Percentiles rank a stretch among this genome's conserved stretches.
Evolutionary conservation across 2,329 filamentous ascomycete species (phyloP).

Genomic region (Cladosporium sp.): DNA sequence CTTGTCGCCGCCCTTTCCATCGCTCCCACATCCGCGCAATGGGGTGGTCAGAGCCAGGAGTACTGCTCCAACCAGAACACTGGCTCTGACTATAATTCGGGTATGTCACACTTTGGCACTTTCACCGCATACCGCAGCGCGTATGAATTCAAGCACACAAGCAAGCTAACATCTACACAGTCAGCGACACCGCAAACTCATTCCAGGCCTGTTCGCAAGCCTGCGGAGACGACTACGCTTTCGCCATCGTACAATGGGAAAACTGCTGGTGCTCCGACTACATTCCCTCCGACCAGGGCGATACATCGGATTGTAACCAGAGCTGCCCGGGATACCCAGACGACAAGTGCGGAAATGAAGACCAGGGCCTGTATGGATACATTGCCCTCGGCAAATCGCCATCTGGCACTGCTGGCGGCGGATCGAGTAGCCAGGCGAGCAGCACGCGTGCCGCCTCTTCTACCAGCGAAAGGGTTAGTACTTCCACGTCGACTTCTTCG

Average conservation of each 20-base stretch:
- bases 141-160: not conserved
- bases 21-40: slow-evolving; percentile 10
- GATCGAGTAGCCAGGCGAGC: slow-evolving; percentile 18
- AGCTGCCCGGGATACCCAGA: slow-evolving; percentile 63
- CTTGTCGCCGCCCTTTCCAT: slow-evolving; percentile 12
- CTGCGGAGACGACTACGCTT: slow-evolving; percentile 57
- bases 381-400: slow-evolving; percentile 51
- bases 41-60: slow-evolving; percentile 26
- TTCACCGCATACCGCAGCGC: not conserved
- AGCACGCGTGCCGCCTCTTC: slow-evolving; percentile 15
- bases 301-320: slow-evolving; percentile 47
- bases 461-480: slow-evolving; percentile 23
- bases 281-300: slow-evolving; percentile 46
- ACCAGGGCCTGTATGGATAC: slow-evolving; percentile 58
- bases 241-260: slow-evolving; percentile 61
- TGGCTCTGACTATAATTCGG: slow-evolving; percentile 29
- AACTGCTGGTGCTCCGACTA: slow-evolving; percentile 73
- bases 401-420: slow-evolving; percentile 52
- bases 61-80: slow-evolving; percentile 46
- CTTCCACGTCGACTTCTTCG: slow-evolving; percentile 10
- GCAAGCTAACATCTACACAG: slow-evolving; percentile 19
- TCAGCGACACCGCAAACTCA: slow-evolving; percentile 50
- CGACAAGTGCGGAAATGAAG: slow-evolving; percentile 60
- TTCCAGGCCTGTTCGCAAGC: slow-evolving; percentile 62
- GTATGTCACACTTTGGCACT: slow-evolving; percentile 28